Conservation (phyloP, 257 asterid genomes). For the Nicotiana tomentosiformis region DNA sequence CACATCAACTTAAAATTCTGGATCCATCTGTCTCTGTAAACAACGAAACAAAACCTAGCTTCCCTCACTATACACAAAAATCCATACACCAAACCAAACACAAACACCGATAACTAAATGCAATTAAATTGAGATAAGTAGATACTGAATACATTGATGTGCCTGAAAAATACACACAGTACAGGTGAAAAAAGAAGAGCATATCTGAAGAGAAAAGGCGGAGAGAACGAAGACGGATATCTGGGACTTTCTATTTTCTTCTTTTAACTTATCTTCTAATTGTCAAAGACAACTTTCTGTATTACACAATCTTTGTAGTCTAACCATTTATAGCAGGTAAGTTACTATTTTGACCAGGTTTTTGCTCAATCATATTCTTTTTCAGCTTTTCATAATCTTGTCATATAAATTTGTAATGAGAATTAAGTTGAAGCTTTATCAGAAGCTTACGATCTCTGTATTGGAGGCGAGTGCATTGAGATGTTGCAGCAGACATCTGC, state of each 20-base stretch:
- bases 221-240: constrained; percentile 81
- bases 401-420: constrained; percentile 34
- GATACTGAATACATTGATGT: not conserved
- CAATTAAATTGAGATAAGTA: not conserved
- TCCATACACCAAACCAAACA: not conserved
- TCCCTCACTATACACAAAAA: not conserved
- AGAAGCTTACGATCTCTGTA: constrained; percentile 79
- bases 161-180: not conserved
- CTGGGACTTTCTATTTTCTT: too few relatives aligned
- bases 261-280: too few relatives aligned
- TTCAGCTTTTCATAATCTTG: constrained; percentile 13
- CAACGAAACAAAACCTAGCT: not conserved
- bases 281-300: too few relatives aligned
- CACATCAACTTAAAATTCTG: not conserved
- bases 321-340: not conserved
- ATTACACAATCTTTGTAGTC: not conserved
- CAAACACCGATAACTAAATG: not conserved
- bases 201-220: constrained; percentile 53
- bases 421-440: constrained; percentile 76
- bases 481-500: constrained; percentile 84
- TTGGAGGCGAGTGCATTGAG: constrained; percentile 91
- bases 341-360: not conserved
- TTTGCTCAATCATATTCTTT: not conserved
- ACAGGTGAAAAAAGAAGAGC: constrained; percentile 5
- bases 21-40: not conserved